Conservation (phyloP, 2,329 filamentous ascomycete genomes). For the Chalara sp. region DNA sequence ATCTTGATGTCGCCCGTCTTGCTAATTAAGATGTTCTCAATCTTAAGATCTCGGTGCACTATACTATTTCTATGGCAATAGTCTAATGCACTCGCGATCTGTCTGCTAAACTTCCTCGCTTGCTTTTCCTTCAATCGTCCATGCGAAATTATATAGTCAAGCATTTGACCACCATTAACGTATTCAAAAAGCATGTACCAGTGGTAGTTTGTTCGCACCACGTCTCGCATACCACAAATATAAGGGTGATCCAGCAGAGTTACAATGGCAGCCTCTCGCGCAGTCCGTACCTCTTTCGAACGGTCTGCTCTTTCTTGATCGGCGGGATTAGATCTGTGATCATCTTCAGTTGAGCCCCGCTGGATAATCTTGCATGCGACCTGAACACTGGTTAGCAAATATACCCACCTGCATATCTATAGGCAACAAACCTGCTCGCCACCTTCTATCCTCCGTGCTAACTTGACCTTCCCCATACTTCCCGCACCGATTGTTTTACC, state of each 20-base stretch:
- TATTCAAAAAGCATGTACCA: constrained; percentile 99
- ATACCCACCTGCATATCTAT: not conserved
- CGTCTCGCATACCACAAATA: constrained; percentile 92
- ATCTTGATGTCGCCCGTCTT: constrained; percentile 99
- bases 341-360: constrained; percentile 76
- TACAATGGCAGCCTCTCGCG: constrained; percentile 92
- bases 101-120: constrained; percentile 92
- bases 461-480: constrained; percentile 98
- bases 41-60: constrained; percentile 94
- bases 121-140: constrained; percentile 97
- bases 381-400: constrained; percentile 37
- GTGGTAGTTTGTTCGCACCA: constrained; percentile 92
- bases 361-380: constrained; percentile 97
- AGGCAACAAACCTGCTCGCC: constrained; percentile 69
- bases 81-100: constrained; percentile 93
- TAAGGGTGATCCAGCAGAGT: constrained; percentile 91
- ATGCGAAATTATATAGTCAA: constrained; percentile 99
- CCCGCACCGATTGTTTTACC: constrained; percentile 96
- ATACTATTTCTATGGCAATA: constrained; percentile 98
- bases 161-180: constrained; percentile 98
- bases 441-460: constrained; percentile 83
- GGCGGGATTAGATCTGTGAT: constrained; percentile 56
- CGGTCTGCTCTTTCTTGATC: constrained; percentile 88
- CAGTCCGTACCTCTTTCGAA: constrained; percentile 92
- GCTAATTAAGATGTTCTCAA: constrained; percentile 98